phyloP scores from a whole-genome alignment of 352 stramenopile genomes.

The Globisporangium cystogenes region DNA sequence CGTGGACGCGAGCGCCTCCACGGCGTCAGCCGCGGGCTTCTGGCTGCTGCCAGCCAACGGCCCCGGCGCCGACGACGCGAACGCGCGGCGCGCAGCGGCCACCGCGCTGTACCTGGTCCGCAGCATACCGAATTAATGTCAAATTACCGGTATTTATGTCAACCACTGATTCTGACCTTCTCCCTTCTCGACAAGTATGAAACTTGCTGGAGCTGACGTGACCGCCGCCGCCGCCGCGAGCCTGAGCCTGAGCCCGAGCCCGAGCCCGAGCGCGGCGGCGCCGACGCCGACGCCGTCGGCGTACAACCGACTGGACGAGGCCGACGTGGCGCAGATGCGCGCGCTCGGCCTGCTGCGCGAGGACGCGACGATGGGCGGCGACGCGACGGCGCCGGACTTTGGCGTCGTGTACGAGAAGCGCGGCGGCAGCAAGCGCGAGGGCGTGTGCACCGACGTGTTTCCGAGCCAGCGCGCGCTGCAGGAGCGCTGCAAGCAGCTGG shows the following conservation, averaged over 20 bases:
- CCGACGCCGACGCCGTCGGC: conserved; percentile 10
- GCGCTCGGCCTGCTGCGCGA: conserved; percentile 41
- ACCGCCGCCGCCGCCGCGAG: too few species aligned
- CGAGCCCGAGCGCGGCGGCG: conserved; percentile 4
- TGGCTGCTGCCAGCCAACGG: not conserved
- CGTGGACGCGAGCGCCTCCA: conserved; percentile 4
- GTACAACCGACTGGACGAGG: conserved; percentile 60
- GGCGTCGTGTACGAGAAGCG: conserved; percentile 77
- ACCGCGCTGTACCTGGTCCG: too few species aligned
- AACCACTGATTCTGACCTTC: too few species aligned
- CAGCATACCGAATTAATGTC: too few species aligned
- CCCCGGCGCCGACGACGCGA: not conserved
- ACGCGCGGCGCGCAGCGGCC: not conserved
- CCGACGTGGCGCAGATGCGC: conserved; percentile 41
- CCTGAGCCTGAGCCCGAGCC: too few species aligned
- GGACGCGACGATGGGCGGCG: conserved; percentile 35
- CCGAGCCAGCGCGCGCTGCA: conserved; percentile 54
- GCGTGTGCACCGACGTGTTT: conserved; percentile 57
- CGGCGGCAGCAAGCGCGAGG: conserved; percentile 40
- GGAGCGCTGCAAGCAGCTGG: conserved; percentile 76
- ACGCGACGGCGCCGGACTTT: conserved; percentile 44
- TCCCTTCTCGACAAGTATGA: too few species aligned
- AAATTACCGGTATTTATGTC: too few species aligned
- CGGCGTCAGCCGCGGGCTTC: not conserved
- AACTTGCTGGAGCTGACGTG: too few species aligned